phyloP scores from a whole-genome alignment of 2,329 filamentous ascomycete species.

The Fusarium newnesense region DNA sequence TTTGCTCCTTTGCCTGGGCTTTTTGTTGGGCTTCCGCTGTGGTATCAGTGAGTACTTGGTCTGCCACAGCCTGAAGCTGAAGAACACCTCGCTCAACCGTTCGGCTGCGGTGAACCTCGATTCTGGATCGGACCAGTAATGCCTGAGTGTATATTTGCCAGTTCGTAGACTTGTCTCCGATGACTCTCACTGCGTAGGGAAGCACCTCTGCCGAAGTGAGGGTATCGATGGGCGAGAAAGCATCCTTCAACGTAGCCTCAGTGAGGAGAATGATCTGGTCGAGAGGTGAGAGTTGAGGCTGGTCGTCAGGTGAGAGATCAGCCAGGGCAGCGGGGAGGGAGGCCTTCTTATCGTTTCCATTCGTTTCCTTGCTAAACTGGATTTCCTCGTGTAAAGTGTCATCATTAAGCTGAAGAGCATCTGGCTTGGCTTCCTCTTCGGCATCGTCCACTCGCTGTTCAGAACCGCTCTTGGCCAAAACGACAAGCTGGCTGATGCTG shows the following conservation, averaged over 20 bases:
- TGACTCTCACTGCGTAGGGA: constrained; percentile 88
- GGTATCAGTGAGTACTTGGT: constrained; percentile 93
- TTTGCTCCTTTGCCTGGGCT: constrained; percentile 39
- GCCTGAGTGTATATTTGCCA: constrained; percentile 99
- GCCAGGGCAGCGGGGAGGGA: constrained; percentile 70
- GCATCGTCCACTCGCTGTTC: constrained; percentile 37
- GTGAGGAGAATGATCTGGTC: constrained; percentile 93
- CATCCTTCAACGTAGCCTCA: constrained; percentile 89
- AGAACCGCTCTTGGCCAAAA: constrained; percentile 80
- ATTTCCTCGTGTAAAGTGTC: constrained; percentile 93
- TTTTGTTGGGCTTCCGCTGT: constrained; percentile 48
- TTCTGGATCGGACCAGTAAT: constrained; percentile 85
- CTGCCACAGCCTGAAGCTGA: constrained; percentile 93
- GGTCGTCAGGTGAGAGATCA: constrained; percentile 77
- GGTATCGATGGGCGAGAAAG: constrained; percentile 81
- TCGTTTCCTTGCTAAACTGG: constrained; percentile 72
- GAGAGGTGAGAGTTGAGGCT: constrained; percentile 82
- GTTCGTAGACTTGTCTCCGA: constrained; percentile 90
- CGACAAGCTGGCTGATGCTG: constrained; percentile 87
- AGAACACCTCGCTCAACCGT: constrained; percentile 90
- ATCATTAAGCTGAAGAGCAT: constrained; percentile 84
- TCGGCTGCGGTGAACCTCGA: constrained; percentile 86
- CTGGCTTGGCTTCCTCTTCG: constrained; percentile 59
- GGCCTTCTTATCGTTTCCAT: constrained; percentile 50
- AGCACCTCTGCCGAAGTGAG: constrained; percentile 93